A percentile compares a stretch with the other conserved stretches of the same genome.
Evolutionary conservation across 2,329 filamentous ascomycete species (phyloP).

Genomic region (Helminthosporium solani): DNA sequence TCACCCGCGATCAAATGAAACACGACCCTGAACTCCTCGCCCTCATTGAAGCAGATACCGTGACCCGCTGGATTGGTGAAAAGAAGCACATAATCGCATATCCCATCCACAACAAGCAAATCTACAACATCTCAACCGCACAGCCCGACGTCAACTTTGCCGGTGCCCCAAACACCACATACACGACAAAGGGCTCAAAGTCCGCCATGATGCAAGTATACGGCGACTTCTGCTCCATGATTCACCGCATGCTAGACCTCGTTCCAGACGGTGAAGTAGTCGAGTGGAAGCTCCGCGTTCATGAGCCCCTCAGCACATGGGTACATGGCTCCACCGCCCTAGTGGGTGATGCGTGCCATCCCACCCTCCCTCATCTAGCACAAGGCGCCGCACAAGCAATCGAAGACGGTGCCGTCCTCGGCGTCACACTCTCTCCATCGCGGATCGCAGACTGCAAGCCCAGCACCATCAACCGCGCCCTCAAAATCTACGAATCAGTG

Average conservation of each 20-base stretch:
- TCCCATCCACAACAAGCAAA: constrained; percentile 65
- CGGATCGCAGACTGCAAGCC: constrained; percentile 47
- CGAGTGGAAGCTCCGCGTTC: constrained; percentile 65
- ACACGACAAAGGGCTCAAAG: constrained; percentile 64
- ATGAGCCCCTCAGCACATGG: constrained; percentile 64
- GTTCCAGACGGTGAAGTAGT: constrained; percentile 66
- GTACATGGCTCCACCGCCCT: constrained; percentile 55
- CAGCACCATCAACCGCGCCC: constrained; percentile 53
- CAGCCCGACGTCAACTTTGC: constrained; percentile 63
- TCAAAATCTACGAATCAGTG: constrained; percentile 58
- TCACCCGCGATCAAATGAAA: constrained; percentile 66
- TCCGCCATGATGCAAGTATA: constrained; percentile 61
- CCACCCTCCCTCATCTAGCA: constrained; percentile 63
- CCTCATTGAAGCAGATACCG: constrained; percentile 67
- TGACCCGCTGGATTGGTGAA: constrained; percentile 74
- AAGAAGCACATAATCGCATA: constrained; percentile 77
- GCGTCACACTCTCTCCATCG: constrained; percentile 52
- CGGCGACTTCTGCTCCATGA: constrained; percentile 60
- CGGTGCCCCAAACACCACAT: constrained; percentile 57
- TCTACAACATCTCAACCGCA: constrained; percentile 66
- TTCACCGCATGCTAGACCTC: constrained; percentile 61
- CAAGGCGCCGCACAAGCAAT: constrained; percentile 67
- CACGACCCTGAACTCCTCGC: constrained; percentile 65
- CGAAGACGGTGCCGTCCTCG: constrained; percentile 61
- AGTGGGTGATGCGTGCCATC: constrained; percentile 62